A percentile compares a stretch with the other conserved stretches of the same genome.
phyloP scores from a whole-genome alignment of 805 yeast species.

The Candida tibetensis region DNA sequence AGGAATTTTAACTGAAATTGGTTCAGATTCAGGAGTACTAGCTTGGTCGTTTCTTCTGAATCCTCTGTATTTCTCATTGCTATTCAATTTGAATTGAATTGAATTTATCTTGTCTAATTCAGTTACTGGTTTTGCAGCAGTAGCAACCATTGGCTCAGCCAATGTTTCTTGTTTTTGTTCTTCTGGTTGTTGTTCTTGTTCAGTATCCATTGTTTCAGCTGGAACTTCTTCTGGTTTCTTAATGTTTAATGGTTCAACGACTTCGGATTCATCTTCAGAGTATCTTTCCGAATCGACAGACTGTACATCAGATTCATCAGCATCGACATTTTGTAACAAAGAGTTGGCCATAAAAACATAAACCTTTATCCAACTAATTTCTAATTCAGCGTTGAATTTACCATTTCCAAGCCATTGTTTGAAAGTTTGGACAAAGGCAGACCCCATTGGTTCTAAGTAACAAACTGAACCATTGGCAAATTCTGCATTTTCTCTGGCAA shows the following conservation, averaged over 20 bases:
- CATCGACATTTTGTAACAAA: constrained; percentile 26
- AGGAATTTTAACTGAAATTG: constrained; percentile 24
- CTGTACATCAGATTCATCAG: constrained; percentile 21
- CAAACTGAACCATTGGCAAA: constrained; percentile 22
- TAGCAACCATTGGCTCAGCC: background rate
- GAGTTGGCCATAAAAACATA: constrained; percentile 40
- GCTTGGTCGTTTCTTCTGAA: constrained; percentile 36
- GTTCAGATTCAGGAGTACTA: constrained; percentile 16
- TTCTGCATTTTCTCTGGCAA: constrained; percentile 28
- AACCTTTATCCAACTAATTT: constrained; percentile 38
- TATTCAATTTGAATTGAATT: constrained; percentile 25
- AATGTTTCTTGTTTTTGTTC: background rate
- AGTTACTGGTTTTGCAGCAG: background rate
- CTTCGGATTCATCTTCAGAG: constrained; percentile 11
- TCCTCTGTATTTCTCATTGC: constrained; percentile 39
- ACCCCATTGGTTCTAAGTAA: constrained; percentile 44
- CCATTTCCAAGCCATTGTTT: constrained; percentile 33
- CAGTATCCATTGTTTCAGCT: background rate
- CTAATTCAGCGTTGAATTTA: constrained; percentile 29
- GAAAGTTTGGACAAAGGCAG: constrained; percentile 35
- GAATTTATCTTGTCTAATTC: constrained; percentile 8
- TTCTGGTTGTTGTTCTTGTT: background rate
- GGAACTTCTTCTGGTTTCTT: constrained; percentile 2
- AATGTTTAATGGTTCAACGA: constrained; percentile 27
- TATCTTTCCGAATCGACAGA: constrained; percentile 16